Evolutionary conservation across 371 early-diverging fungal genomes (phyloP), one percentile per base, ranked within the genome.

Genomic region (Rhizopus delemar): DNA sequence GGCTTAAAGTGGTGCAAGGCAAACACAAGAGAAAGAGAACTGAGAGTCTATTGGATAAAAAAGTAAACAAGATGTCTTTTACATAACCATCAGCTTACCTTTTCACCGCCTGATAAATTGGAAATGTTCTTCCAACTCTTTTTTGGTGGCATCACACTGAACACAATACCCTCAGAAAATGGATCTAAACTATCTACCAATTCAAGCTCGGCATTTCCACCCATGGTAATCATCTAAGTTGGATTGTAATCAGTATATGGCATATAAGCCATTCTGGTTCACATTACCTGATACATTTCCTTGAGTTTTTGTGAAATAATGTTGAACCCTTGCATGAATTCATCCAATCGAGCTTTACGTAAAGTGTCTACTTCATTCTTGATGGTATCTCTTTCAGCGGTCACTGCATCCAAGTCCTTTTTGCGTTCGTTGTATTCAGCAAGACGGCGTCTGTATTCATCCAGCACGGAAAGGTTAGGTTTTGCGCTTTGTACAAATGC

Each of bases 91-190:
- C 38, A 36, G 36, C 34, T 59, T 80, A 92, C 93, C 89, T 99
- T 99, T 81, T 99, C 99, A 63, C 99, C 99, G 62, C 99, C 99
- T 28, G 99, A 98, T 22, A 99, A 73, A 73, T 99, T 97, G 4
- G 95, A 89, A 57, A 99, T 98, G 73, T 98, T 98, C 70, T 99
- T 99, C 99, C 99, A 99, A 60, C 96, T 93, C 83, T 99, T 99
- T 74, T 98, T 99, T 28, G 99, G 99, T 4, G 99, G 99, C 99
- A 99, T 99, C 4, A 99, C 99, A 70, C 93, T 93, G 72, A 99
- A 97, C 32, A 97, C 81, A 49, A 99, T 93, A 8, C 99, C 99
- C 72, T 99, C 99, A 3, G 96, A 93, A 77, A 99, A 99, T 2
- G 99, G 99, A 77, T 99, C 99, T 74, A 99, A 77, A 69, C 92